Base-by-base conservation (phyloP, 2,329 filamentous ascomycete species). In the Colletotrichum acutatum region DNA sequence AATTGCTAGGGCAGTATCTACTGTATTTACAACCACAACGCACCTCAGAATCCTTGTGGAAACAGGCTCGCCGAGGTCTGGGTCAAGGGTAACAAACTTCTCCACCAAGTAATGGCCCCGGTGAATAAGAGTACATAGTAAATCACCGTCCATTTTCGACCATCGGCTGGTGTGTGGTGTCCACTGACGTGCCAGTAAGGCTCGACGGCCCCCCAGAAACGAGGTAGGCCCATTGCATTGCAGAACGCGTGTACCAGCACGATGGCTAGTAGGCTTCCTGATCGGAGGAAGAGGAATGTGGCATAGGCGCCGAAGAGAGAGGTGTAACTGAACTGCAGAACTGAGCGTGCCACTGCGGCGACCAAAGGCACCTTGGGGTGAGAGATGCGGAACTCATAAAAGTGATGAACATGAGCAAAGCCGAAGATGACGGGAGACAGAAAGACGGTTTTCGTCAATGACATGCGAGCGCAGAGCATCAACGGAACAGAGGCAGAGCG, bases 291-390 rank as follows among this genome's bases (percentile, higher is more conserved):
- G 24, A 98, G 78, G 78, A 98, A 99, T 0, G 94, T 95, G 5
- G 94, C 95, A 82, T 97, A 98, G 82, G 95, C 95, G 74, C 97
- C 97, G 79, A 99, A 99, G 5, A 98, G 83, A 7, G 94, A 95
- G 0, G 97, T 99, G 83, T 97, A 99, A 4, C 89, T 86, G 78
- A 99, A 93, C 80, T 98, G 97, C 76, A 98, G 88, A 12, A 95
- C 76, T 2, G 94, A 95, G 62, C 94, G 91, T 32, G 93, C 79
- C 6, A 97, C 78, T 7, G 93, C 91, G 2, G 90, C 86, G 1
- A 87, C 76, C 14, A 92, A 79, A 0, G 94, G 89, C 1, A 92
- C 91, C 74, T 90, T 86, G 9, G 94, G 94, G 77, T 97, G 91
- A 1, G 93, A 94, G 70, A 97, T 86, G 69, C 93, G 90, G 83